Base-by-base conservation (phyloP, 2,329 filamentous ascomycete species). In the Calonectria hawksworthii region DNA sequence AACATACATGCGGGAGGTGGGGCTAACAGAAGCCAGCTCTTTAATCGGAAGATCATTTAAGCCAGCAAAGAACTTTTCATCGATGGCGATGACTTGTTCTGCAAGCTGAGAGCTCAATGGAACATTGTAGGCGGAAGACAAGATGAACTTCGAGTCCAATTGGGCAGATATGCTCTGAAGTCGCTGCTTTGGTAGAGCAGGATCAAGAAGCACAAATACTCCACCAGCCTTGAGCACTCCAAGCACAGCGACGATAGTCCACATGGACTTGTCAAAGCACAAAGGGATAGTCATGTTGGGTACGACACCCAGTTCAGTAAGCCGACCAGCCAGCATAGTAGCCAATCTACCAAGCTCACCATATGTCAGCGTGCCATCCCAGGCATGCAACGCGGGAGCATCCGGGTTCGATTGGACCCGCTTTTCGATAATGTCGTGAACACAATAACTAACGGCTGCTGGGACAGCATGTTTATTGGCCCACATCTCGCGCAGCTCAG, bases 311-410 rank as follows among this genome's bases (percentile, higher is more conserved):
- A 44, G 7, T 3, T 26, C 11, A 18, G 18, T 41, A 63, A 63
- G 59, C 8, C 38, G 38, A 4, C 26, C 9, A 3, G 59, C 59
- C n/a, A 63, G 14, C 23, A 4, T 41, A 14, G n/a, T 44, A 7
- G 59, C 36, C 9, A 28, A 23, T 13, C 13, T 14, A 8, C 26
- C 13, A 3, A 63, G 59, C 11, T 63, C 14, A 4, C n/a, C 7
- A 28, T 63, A 63, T 0, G 36, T 28, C 23, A 63, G 38, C 13
- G 8, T 18, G 14, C 59, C 28, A 51, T 76, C 76, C 72, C 78
- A 79, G 54, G 77, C 77, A 28, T 80, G 82, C n/a, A 79, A n/a
- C 71, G 72, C 70, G 44, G 59, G n/a, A 14, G 18, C 44, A 23
- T 32, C 16, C 14, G 28, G 21, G 14, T 51, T 14, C 9, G 23